A percentile compares a stretch with the other conserved stretches of the same genome.
These are phyloP conservation scores for Rhynchosporium graminicola DNA, from an alignment of 2,329 filamentous ascomycete species.

Conservation along the genomic window DNA sequence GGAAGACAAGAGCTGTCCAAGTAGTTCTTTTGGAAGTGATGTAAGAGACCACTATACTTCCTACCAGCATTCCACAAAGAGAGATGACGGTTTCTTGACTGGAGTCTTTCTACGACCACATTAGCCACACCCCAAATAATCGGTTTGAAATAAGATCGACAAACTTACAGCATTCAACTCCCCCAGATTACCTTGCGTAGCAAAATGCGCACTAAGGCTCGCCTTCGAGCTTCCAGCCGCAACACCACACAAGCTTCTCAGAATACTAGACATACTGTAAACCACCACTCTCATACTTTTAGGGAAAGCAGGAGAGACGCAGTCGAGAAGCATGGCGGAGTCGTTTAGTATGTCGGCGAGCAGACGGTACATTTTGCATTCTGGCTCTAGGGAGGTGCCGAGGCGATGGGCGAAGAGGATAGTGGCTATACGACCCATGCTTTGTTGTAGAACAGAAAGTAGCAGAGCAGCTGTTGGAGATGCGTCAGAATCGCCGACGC, in stretches of 20 bases:
- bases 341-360: slow-evolving; percentile 73
- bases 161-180: slow-evolving; percentile 77
- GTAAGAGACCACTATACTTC: slow-evolving; percentile 76
- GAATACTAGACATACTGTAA: slow-evolving; percentile 60
- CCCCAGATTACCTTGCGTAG: slow-evolving; percentile 79
- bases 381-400: slow-evolving; percentile 68
- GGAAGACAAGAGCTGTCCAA: slow-evolving; percentile 68
- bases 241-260: slow-evolving; percentile 78
- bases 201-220: slow-evolving; percentile 89
- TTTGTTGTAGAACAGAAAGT: slow-evolving; percentile 66
- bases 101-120: slow-evolving; percentile 65
- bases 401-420: slow-evolving; percentile 69
- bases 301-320: slow-evolving; percentile 64
- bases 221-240: slow-evolving; percentile 89
- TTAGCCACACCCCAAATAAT: neutral
- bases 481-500: slow-evolving; percentile 65
- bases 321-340: slow-evolving; percentile 69
- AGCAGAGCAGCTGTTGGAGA: slow-evolving; percentile 66
- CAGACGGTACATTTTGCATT: slow-evolving; percentile 72
- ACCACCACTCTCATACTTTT: slow-evolving; percentile 56
- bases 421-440: slow-evolving; percentile 64
- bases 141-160: neutral
- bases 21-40: slow-evolving; percentile 72
- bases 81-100: slow-evolving; percentile 95
- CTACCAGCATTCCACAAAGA: slow-evolving; percentile 80